Conservation (phyloP, 148 eudicot species). For the Pharnaceum exiguum region DNA sequence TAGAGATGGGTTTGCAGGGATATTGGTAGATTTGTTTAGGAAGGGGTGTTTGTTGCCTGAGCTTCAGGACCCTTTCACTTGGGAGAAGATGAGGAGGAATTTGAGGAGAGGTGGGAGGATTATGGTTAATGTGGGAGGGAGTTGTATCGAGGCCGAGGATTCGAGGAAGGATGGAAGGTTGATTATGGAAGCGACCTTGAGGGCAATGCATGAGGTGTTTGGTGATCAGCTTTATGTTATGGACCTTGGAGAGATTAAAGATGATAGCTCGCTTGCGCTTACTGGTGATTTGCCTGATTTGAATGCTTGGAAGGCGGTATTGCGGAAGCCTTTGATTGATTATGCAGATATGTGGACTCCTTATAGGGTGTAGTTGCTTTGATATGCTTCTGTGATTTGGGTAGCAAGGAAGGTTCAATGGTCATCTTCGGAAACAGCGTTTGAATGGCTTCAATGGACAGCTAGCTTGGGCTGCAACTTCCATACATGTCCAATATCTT, state of each 20-base stretch:
- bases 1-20: slow-evolving; percentile 52
- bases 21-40: slow-evolving; percentile 74
- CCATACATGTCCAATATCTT: no score
- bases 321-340: slow-evolving; percentile 52
- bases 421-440: no score
- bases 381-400: slow-evolving; percentile 12
- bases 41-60: slow-evolving; percentile 69
- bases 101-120: slow-evolving; percentile 80
- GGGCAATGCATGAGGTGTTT: slow-evolving; percentile 69
- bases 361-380: slow-evolving; percentile 8
- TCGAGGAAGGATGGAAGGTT: slow-evolving; percentile 52
- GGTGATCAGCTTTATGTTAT: slow-evolving; percentile 43
- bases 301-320: slow-evolving; percentile 46
- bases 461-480: no score
- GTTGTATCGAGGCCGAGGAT: slow-evolving; percentile 87
- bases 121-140: slow-evolving; percentile 93
- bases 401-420: no score
- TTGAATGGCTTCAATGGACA: no score
- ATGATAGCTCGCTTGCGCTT: slow-evolving; percentile 77
- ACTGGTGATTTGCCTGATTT: slow-evolving; percentile 56
- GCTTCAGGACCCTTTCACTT: slow-evolving; percentile 59
- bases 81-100: slow-evolving; percentile 55
- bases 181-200: slow-evolving; percentile 65
- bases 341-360: slow-evolving; percentile 75
- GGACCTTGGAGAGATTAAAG: slow-evolving; percentile 51